Conservation (phyloP, 306 rosid genomes). For the Glycine latifolia region DNA sequence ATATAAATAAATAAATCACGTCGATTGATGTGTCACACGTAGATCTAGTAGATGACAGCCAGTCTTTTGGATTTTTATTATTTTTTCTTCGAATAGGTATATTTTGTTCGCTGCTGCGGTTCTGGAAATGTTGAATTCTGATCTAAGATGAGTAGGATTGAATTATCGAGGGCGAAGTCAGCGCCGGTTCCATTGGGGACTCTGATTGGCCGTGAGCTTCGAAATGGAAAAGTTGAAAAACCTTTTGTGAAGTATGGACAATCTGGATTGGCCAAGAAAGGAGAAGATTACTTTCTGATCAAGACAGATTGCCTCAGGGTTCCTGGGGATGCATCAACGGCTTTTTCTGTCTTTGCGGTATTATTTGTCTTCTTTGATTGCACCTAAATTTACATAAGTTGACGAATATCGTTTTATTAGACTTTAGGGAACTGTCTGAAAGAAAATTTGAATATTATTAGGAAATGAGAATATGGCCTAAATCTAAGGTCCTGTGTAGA, state of each 20-base stretch:
- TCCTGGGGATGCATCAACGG: constrained; percentile 76
- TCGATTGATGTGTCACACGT: background rate
- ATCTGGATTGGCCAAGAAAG: constrained; percentile 98
- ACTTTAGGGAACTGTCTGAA: background rate
- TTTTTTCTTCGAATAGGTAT: constrained; percentile 17
- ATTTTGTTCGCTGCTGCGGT: constrained; percentile 1
- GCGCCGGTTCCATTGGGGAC: constrained; percentile 90
- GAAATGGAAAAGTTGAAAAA: constrained; percentile 73
- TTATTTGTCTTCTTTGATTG: constrained; percentile 39
- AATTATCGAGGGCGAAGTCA: constrained; percentile 65
- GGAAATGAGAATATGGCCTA: constrained; percentile 39
- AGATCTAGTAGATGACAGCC: constrained; percentile 30
- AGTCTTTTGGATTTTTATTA: constrained; percentile 9
- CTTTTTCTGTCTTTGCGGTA: constrained; percentile 96
- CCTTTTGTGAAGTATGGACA: constrained; percentile 94
- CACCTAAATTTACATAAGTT: constrained; percentile 5
- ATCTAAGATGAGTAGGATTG: constrained; percentile 76
- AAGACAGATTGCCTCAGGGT: constrained; percentile 80
- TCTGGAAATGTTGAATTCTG: constrained; percentile 54
- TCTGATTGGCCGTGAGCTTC: constrained; percentile 91
- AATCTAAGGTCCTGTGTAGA: background rate
- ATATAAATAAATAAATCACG: background rate
- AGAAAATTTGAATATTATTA: constrained; percentile 9
- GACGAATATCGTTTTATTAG: constrained; percentile 13
- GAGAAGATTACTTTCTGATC: constrained; percentile 94